Evolutionary conservation across 176 grass and related monocot species (phyloP), one percentile per base, ranked within the genome.

Genomic region (Pontederia crassipes): DNA sequence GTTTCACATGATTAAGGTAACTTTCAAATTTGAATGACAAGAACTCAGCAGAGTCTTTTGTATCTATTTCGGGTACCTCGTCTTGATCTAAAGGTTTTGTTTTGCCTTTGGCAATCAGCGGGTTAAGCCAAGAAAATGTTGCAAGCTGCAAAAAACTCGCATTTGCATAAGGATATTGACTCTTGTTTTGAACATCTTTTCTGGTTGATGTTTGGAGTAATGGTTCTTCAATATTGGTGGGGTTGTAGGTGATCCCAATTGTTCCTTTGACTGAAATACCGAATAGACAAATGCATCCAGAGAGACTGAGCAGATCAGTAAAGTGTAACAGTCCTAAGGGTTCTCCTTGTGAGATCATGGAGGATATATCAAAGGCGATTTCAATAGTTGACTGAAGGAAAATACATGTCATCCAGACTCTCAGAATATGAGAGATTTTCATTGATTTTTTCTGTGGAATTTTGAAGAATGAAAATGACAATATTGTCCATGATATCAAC

Each of bases 81-180:
- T 81, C 71, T 29, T 80, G 83, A 26, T 92, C 93, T 69, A 98
- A 65, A 78, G 93, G 79, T 48, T 80, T 92, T 82, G 83, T 85
- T 65, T 85, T 80, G 83, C 93, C 93, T 12, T 40, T 79, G 55
- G 40, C 58, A 81, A 98, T 92, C 10, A 98, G 57, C 57, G 93
- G 93, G 61, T 69, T 88, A 81, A 98, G 81, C 87, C 87, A 98
- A 60, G 87, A 92, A 77, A 92, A 92, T 11, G 93, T 98, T 47
- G 92, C 79, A 7, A 92, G 79, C 51, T 91, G 81, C 28, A 72
- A 51, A 75, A 86, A 50, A 70, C 24, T 88, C 58, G 93, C 81
- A 50, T 55, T 79, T 62, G 67, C 74, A 59, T 98, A 98, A 57
- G 76, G 77, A 51, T 76, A 81, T 68, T 67, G 28, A 45, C 75